Conservation (phyloP, 345 rosid genomes). For the Corchorus olitorius region DNA sequence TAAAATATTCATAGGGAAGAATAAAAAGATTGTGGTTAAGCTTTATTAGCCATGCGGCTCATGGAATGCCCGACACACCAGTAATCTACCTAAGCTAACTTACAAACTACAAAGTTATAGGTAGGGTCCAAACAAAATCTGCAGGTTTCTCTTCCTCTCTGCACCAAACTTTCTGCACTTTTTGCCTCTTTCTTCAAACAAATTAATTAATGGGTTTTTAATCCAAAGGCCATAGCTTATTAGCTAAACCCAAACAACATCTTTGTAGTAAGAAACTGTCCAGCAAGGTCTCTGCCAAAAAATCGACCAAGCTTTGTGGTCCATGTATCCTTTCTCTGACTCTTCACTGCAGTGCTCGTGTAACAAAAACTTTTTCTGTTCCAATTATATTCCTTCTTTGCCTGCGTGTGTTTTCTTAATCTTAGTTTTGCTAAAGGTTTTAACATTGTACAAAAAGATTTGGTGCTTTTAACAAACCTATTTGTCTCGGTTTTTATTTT, state of each 20-base stretch:
- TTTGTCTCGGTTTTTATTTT: not conserved
- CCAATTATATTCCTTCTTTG: not conserved
- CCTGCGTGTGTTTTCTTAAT: too few species aligned
- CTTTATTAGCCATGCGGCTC: constrained; percentile 3
- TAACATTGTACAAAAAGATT: not conserved
- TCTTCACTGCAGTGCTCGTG: not conserved
- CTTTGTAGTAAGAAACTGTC: not conserved
- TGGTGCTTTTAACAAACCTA: not conserved
- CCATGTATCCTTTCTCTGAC: not conserved
- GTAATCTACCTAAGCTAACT: not conserved
- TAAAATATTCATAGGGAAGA: constrained; percentile 13
- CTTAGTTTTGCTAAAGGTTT: not conserved
- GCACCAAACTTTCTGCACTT: not conserved
- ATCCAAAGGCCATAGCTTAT: not conserved
- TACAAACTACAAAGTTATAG: not conserved
- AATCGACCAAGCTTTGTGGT: not conserved
- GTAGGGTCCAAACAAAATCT: not conserved
- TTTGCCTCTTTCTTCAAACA: not conserved
- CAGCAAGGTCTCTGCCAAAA: not conserved
- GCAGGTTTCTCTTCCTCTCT: constrained; percentile 1
- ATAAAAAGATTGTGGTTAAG: not conserved
- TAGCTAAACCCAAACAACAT: not conserved
- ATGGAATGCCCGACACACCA: not conserved
- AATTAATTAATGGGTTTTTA: not conserved
- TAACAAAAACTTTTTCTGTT: not conserved